Percentiles rank a stretch among this genome's conserved stretches.
These are phyloP conservation scores for Acanthamoeba triangularis DNA, from an alignment of 208 protist species.

Conservation along the genomic window DNA sequence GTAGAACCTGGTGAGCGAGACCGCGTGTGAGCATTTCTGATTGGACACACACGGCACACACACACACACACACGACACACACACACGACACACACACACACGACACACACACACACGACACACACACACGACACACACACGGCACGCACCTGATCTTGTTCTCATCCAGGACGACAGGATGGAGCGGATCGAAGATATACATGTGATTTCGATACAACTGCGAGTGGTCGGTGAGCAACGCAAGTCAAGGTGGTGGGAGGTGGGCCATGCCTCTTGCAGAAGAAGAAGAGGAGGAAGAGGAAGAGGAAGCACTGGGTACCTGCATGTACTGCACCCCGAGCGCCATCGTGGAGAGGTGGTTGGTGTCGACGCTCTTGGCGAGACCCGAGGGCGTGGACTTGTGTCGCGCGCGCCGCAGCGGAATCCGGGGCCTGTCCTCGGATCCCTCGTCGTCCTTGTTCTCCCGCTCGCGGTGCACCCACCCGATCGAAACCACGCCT, in stretches of 20 bases:
- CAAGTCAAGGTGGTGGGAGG: too few relatives aligned
- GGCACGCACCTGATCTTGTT: slow-evolving; percentile 18
- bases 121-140: background rate
- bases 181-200: slow-evolving; percentile 57
- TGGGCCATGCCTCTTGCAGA: background rate
- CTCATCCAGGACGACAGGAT: slow-evolving; percentile 66
- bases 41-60: too few relatives aligned
- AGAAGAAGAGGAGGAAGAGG: background rate
- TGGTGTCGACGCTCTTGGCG: background rate
- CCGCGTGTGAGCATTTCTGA: too few relatives aligned
- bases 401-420: slow-evolving; percentile 2
- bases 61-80: too few relatives aligned
- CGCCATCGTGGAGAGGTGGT: background rate
- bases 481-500: slow-evolving; percentile 4
- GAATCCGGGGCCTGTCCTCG: background rate
- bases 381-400: slow-evolving; percentile 25
- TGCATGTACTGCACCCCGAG: slow-evolving; percentile 33
- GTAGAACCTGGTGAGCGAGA: background rate
- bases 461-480: background rate
- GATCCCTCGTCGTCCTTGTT: background rate
- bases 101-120: too few relatives aligned
- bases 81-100: background rate
- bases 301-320: background rate
- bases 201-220: slow-evolving; percentile 58
- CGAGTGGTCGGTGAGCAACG: background rate